Percentiles rank a stretch among this genome's conserved stretches.
phyloP scores from a whole-genome alignment of 1,139 yeast species.

The Debaryomyces nepalensis region DNA sequence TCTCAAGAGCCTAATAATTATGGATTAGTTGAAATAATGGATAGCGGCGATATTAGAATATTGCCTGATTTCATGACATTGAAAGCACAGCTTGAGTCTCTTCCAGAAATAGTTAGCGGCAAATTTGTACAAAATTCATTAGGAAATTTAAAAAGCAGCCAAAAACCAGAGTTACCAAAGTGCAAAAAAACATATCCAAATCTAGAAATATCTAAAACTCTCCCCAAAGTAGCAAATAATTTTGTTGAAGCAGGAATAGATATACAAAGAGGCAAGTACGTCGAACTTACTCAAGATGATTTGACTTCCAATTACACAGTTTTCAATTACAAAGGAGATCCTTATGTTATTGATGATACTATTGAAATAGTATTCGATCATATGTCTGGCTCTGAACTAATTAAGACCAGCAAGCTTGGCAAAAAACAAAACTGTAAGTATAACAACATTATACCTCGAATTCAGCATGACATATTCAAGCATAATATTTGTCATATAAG shows the following conservation, averaged over 20 bases:
- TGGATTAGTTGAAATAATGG: constrained; percentile 73
- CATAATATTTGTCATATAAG: no score
- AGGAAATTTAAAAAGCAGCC: constrained; percentile 25
- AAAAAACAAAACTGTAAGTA: constrained; percentile 25
- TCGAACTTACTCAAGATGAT: constrained; percentile 45
- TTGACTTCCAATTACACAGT: constrained; percentile 42
- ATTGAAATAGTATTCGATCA: constrained; percentile 29
- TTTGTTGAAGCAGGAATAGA: constrained; percentile 55
- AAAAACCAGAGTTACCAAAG: constrained; percentile 30
- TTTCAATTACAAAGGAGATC: constrained; percentile 41
- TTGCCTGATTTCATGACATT: constrained; percentile 59
- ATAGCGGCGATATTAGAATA: constrained; percentile 58
- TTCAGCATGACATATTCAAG: no score
- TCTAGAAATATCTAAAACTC: constrained; percentile 54
- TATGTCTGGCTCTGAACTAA: constrained; percentile 21
- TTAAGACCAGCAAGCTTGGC: constrained; percentile 13
- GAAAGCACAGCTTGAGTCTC: constrained; percentile 49
- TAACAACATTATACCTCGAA: constrained; percentile 18
- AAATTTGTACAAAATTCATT: constrained; percentile 26
- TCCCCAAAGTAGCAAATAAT: constrained; percentile 48
- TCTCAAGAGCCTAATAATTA: constrained; percentile 88
- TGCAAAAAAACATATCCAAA: constrained; percentile 56
- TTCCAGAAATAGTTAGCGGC: constrained; percentile 32
- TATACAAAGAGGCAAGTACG: constrained; percentile 50
- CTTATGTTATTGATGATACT: constrained; percentile 22